These are phyloP conservation scores for Stachybotrys elegans DNA, from an alignment of 2,329 filamentous ascomycete genomes.

Conservation along the genomic window DNA sequence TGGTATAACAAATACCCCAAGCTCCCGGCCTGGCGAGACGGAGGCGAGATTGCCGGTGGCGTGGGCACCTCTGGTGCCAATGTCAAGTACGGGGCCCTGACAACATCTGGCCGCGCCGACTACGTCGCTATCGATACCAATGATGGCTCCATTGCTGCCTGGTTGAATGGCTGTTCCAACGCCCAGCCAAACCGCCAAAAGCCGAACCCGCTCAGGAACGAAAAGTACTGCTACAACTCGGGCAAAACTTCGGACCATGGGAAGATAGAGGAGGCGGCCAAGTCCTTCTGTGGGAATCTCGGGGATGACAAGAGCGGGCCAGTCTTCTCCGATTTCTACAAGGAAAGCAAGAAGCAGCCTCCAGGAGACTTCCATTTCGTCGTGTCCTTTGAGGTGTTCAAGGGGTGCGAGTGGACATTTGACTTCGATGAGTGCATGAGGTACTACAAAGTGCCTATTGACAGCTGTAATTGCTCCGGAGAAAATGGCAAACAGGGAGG, in stretches of 20 bases:
- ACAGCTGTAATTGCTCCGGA: constrained; percentile 17
- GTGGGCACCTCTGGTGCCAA: constrained; percentile 13
- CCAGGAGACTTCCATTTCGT: constrained; percentile 9
- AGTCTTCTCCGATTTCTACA: constrained; percentile 7
- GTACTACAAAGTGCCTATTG: constrained; percentile 17
- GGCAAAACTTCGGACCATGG: constrained; percentile 7
- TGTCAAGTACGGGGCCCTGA: constrained; percentile 6
- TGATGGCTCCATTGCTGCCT: constrained; percentile 4
- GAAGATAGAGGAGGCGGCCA: constrained; percentile 4
- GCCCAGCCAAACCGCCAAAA: too few relatives aligned
- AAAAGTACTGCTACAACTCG: constrained; percentile 9
- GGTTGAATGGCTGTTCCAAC: constrained; percentile 13
- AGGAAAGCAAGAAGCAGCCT: constrained; percentile 7
- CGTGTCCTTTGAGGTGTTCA: constrained; percentile 5
- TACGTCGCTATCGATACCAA: constrained; percentile 2
- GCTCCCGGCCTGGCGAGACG: constrained; percentile 9
- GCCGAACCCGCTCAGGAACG: constrained; percentile 5
- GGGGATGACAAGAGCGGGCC: background rate
- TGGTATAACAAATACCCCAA: constrained; percentile 14
- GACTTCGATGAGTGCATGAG: constrained; percentile 15
- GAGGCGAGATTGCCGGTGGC: constrained; percentile 8
- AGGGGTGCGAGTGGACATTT: constrained; percentile 13
- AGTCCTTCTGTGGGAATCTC: constrained; percentile 11
- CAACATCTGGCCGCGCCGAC: background rate
- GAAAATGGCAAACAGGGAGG: constrained; percentile 18